phyloP scores from a whole-genome alignment of 1,139 yeast species.

The Hyphopichia wangnamkhiaoensis region DNA sequence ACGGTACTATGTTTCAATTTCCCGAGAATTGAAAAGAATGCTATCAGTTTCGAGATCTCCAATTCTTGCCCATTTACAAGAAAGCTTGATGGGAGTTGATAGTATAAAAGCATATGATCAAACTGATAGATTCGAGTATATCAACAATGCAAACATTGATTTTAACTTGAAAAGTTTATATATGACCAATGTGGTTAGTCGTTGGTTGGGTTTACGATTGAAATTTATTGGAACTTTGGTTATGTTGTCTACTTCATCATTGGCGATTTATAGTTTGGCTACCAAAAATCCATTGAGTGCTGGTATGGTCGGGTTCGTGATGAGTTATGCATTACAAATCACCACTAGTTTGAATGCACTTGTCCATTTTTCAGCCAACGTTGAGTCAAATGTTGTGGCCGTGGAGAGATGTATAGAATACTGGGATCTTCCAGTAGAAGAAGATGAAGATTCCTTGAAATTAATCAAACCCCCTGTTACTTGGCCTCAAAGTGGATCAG shows the following conservation, averaged over 20 bases:
- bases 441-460: constrained; percentile 28
- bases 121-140: constrained; percentile 49
- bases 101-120: constrained; percentile 62
- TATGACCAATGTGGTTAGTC: constrained; percentile 55
- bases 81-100: constrained; percentile 59
- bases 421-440: constrained; percentile 63
- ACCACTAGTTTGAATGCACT: constrained; percentile 61
- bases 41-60: constrained; percentile 57
- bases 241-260: constrained; percentile 57
- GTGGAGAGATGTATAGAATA: constrained; percentile 78
- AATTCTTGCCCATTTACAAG: constrained; percentile 64
- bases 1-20: constrained; percentile 50
- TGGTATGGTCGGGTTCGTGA: constrained; percentile 72
- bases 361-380: constrained; percentile 68
- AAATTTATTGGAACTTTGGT: constrained; percentile 69
- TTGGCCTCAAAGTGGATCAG: constrained; percentile 67
- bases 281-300: constrained; percentile 47
- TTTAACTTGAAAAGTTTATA: constrained; percentile 62
- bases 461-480: constrained; percentile 31
- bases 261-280: constrained; percentile 40
- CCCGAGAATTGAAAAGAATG: constrained; percentile 59
- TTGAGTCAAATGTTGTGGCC: constrained; percentile 74
- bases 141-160: constrained; percentile 62
- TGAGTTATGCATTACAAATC: constrained; percentile 70
- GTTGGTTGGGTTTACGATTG: constrained; percentile 74